Evolutionary conservation across 306 rosid species (phyloP), one percentile per base, ranked within the genome.

Genomic region (Arachis stenosperma): DNA sequence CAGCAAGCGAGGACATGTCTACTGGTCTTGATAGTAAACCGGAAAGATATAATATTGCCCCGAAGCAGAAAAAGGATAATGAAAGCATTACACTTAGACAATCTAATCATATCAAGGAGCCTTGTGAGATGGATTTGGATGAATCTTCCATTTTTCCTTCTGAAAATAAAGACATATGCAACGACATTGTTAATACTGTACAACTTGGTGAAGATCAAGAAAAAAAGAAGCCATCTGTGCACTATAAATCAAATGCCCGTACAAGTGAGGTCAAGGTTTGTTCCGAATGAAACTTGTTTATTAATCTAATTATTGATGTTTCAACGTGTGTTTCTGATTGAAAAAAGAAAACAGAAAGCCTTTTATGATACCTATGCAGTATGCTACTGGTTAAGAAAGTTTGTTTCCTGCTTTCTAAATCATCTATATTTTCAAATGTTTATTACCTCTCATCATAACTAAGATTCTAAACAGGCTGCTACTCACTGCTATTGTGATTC

Each of bases 181-280:
- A 81, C 43, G 56, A 68, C 40, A 62, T 66, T 63, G 44, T 42
- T 52, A 44, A 75, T 71, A 5, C 75, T 27, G 40, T 63, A 39
- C 81, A 83, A 73, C 67, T 65, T 67, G 80, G 63, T 68, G 76
- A 81, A 55, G 62, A 51, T 69, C 64, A 71, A 51, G 84, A 46
- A 9, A 58, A 61, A 68, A 62, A 12, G 61, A 80, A 14, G 46
- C 70, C 77, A 37, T 73, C 33, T 66, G 52, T 46, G 51, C 73
- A 56, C 55, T 69, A 66, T 75, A 76, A 80, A 47, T 75, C 71
- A 15, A 75, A 80, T 76, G 86, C 69, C 71, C 73, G 79, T 67
- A 78, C 80, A 17, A 83, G 67, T 72, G 72, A 58, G 76, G 55
- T 37, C 51, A 74, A 85, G 85, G 89, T 83, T 30, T 30, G 77